phyloP scores from a whole-genome alignment of 169 alveolate species.

The Plasmodium blacklocki region DNA sequence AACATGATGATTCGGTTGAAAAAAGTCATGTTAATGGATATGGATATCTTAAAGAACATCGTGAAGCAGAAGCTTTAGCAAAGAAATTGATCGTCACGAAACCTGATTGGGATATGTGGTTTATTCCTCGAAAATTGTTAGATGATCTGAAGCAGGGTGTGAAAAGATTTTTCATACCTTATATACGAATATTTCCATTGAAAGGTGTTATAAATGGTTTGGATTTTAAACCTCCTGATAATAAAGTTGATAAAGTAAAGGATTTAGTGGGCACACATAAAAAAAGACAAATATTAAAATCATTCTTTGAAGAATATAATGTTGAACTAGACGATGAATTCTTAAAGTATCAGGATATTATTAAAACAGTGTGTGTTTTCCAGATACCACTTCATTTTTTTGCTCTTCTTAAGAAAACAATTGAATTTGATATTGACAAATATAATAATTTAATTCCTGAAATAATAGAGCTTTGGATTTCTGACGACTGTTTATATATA shows the following conservation, averaged over 20 bases:
- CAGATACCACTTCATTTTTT: conserved; percentile 73
- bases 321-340: conserved; percentile 74
- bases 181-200: conserved; percentile 60
- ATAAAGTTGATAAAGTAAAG: conserved; percentile 21
- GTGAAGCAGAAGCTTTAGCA: no score
- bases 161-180: conserved; percentile 53
- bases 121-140: conserved; percentile 35
- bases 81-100: conserved; percentile 26
- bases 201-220: conserved; percentile 38
- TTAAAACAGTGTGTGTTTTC: conserved; percentile 65
- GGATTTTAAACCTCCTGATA: conserved; percentile 70
- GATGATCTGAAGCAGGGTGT: conserved; percentile 39
- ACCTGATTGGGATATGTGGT: conserved; percentile 79
- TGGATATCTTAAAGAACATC: conserved; percentile 19
- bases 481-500: conserved; percentile 51
- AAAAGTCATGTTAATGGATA: background rate
- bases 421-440: background rate
- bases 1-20: background rate
- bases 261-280: background rate
- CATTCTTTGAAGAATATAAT: conserved; percentile 74
- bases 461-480: conserved; percentile 39
- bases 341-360: conserved; percentile 53
- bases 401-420: conserved; percentile 31
- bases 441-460: conserved; percentile 6
- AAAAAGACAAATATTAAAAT: conserved; percentile 28